Base-by-base conservation (phyloP, 1,139 yeast species). In the Sporopachydermia cereana region DNA sequence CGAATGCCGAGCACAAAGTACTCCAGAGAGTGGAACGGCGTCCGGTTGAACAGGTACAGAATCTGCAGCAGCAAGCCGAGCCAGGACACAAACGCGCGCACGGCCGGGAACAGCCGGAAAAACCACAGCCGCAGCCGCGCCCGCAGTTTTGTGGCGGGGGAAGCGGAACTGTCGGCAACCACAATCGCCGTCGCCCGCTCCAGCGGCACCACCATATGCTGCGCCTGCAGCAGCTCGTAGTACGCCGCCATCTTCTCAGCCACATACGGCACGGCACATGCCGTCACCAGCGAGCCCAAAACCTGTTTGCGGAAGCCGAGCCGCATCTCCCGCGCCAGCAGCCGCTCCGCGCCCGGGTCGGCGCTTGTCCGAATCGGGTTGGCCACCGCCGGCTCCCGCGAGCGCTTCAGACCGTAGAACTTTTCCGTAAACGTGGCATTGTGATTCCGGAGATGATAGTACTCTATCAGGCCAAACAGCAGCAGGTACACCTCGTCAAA, bases 391-490 rank as follows among this genome's bases (percentile, higher is more conserved):
- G 66, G 51, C 12, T 54, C 52, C 3, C 60, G 53, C 7, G 77
- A 77, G 45, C 95, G 66, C 58, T 88, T 86, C 53, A 91, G 64
- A 2, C 96, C 97, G 57, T 91, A 89, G 58, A 89, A 91, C 59
- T 84, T 84, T 59, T 89, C 97, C 0, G 95, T 85, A 54, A 91
- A 86, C 2, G 93, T 77, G 0, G 95, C 79, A 55, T 84, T 89
- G 86, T 94, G 84, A 47, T 72, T 70, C 46, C 67, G 72, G 44
- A 89, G 60, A 54, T 82, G 85, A 53, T 75, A 73, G 70, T 79
- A 80, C 60, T 91, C 96, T 1, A 89, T 67, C n/a, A 73, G 52
- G 0, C 84, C 78, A 58, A 91, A 67, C 3, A 81, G 52, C 2
- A 75, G 51, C 9, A 82, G 61, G 53, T 82, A 83, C 30, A 86